These are phyloP conservation scores for Russula brevipes DNA, from an alignment of 768 basidiomycete species.

Conservation along the genomic window DNA sequence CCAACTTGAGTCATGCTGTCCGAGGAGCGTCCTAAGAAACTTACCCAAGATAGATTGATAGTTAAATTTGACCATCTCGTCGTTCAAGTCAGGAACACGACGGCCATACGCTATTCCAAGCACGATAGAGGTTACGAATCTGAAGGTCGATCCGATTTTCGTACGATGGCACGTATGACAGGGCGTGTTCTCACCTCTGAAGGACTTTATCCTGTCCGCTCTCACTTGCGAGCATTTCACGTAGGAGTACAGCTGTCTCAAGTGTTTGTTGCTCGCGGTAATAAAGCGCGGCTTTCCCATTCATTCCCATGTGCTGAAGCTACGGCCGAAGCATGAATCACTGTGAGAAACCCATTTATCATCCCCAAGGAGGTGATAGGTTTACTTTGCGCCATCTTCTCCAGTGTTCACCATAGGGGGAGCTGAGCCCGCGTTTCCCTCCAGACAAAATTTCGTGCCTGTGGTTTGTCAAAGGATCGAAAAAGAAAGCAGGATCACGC, in stretches of 20 bases:
- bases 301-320: slow-evolving; percentile 19
- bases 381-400: slow-evolving; percentile 20
- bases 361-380: background rate
- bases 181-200: slow-evolving; percentile 7
- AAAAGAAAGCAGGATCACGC: background rate
- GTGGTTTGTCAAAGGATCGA: background rate
- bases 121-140: slow-evolving; percentile 14
- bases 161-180: background rate
- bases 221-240: slow-evolving; percentile 7
- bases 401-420: slow-evolving; percentile 8
- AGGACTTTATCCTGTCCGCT: background rate
- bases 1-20: background rate
- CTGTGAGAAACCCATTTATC: background rate
- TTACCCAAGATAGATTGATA: background rate
- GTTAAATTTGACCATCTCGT: slow-evolving; percentile 11
- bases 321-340: background rate
- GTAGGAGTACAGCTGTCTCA: slow-evolving; percentile 15
- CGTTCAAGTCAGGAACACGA: slow-evolving; percentile 8
- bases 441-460: slow-evolving; percentile 22
- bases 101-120: slow-evolving; percentile 11
- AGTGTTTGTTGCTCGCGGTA: slow-evolving; percentile 20
- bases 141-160: background rate
- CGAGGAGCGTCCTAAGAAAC: background rate
- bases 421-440: slow-evolving; percentile 13
- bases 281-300: background rate